These are phyloP conservation scores for Fraxinus pennsylvanica DNA, from an alignment of 257 asterid species.

Conservation along the genomic window DNA sequence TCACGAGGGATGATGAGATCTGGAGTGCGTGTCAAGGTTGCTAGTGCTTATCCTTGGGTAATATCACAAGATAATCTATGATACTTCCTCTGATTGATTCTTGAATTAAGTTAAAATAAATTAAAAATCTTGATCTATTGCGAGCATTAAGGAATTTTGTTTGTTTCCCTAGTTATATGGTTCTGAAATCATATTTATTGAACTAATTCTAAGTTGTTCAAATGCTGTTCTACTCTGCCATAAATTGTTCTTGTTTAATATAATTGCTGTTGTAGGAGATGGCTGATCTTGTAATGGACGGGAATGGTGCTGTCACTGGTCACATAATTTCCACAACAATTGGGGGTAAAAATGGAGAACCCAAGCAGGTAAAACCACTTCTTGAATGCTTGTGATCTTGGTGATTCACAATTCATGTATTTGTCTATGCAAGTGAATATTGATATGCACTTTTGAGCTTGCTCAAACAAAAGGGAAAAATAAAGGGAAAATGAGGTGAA, in stretches of 20 bases:
- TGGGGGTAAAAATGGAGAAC: constrained; percentile 96
- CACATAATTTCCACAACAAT: constrained; percentile 89
- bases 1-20: not conserved
- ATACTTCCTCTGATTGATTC: not conserved
- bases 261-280: constrained; percentile 55
- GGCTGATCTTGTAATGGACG: constrained; percentile 73
- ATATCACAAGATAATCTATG: not conserved
- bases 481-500: not conserved
- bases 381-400: not conserved
- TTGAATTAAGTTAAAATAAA: not conserved
- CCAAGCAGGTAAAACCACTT: constrained; percentile 65
- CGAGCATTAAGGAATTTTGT: not conserved
- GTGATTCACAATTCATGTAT: not conserved
- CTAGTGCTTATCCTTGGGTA: not conserved
- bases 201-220: not conserved
- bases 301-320: constrained; percentile 74
- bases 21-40: not conserved
- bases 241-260: constrained; percentile 19
- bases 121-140: not conserved
- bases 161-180: not conserved
- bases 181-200: not conserved
- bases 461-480: not conserved
- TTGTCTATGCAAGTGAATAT: not conserved
- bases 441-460: not conserved
- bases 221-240: not conserved